phyloP scores from a whole-genome alignment of 148 eudicot species.

The Salicornia ramosissima region DNA sequence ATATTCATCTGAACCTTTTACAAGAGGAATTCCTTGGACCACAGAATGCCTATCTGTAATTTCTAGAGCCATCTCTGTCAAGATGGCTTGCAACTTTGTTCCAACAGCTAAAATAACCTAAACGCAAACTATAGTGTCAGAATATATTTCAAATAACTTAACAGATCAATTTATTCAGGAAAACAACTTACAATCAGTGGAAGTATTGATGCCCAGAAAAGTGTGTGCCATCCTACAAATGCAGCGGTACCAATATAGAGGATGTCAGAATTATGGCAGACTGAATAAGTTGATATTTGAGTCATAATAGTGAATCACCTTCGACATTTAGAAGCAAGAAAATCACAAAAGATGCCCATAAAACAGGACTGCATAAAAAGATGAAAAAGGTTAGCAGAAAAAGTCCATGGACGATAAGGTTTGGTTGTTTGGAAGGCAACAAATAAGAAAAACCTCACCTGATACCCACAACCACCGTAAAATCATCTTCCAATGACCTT shows the following conservation, averaged over 20 bases:
- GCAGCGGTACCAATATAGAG: background rate
- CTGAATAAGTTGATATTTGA: background rate
- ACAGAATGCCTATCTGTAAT: slow-evolving; percentile 82
- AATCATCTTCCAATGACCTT: slow-evolving; percentile 93
- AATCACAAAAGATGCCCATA: slow-evolving; percentile 78
- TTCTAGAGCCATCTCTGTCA: slow-evolving; percentile 79
- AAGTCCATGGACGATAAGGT: background rate
- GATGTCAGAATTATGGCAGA: background rate
- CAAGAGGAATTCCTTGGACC: slow-evolving; percentile 91
- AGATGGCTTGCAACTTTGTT: slow-evolving; percentile 81
- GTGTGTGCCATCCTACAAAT: slow-evolving; percentile 63
- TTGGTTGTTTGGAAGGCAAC: background rate
- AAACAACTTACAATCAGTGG: slow-evolving; percentile 61
- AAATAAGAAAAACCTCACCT: slow-evolving; percentile 39
- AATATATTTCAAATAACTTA: background rate
- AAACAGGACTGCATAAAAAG: slow-evolving; percentile 53
- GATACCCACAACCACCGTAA: slow-evolving; percentile 72
- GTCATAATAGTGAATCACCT: slow-evolving; percentile 40
- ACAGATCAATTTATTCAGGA: background rate
- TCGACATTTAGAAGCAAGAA: slow-evolving; percentile 74
- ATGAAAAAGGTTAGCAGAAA: background rate
- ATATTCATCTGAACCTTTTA: slow-evolving; percentile 75
- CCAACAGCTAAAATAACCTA: slow-evolving; percentile 88
- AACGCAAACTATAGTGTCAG: background rate
- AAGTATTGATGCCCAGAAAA: slow-evolving; percentile 70